Evolutionary conservation across 139 green algal genomes (phyloP), one percentile per base, ranked within the genome.

Genomic region (Coccomyxa sp.): DNA sequence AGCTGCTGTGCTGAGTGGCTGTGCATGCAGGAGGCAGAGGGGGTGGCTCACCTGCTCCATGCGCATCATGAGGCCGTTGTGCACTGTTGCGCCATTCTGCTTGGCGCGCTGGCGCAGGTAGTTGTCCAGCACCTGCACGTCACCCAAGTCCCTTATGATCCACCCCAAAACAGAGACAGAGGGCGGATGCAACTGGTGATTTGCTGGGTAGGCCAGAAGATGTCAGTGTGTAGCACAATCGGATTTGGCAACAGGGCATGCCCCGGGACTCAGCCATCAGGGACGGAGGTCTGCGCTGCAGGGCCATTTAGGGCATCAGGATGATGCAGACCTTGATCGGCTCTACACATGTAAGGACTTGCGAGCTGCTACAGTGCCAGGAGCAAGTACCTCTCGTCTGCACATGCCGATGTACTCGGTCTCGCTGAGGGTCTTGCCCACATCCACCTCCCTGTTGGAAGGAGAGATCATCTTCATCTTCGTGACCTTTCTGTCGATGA

Each of bases 391-490:
- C 73, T 83, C 79, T 38, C 79, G 76, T 38, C 79, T 73, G 79
- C 79, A 83, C 79, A 83, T 83, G 70, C 96, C 96, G 78, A 99
- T 99, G 91, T 97, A 99, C 90, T 99, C 96, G 39, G 91, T 95
- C 77, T 98, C 93, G 80, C 86, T 93, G 39, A 99, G 92, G 0
- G 96, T 99, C 90, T 96, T 97, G 79, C 96, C 96, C 2, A 99
- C 96, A 76, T 99, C 96, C 7, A 99, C 96, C 82, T 98, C 95
- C 29, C 94, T 86, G 89, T 99, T 99, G 83, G 93, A 98, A 37
- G 96, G 96, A 4, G 92, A 98, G 81, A 99, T 99, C 96, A 99
- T 99, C 91, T 99, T 99, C 96, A 99, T 99, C 93, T 99, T 99
- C 76, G 95, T 99, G 50, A 99, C 96, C 74, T 92, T 92, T 71